phyloP scores from a whole-genome alignment of 768 basidiomycete genomes.

The Butyriboletus loyo region DNA sequence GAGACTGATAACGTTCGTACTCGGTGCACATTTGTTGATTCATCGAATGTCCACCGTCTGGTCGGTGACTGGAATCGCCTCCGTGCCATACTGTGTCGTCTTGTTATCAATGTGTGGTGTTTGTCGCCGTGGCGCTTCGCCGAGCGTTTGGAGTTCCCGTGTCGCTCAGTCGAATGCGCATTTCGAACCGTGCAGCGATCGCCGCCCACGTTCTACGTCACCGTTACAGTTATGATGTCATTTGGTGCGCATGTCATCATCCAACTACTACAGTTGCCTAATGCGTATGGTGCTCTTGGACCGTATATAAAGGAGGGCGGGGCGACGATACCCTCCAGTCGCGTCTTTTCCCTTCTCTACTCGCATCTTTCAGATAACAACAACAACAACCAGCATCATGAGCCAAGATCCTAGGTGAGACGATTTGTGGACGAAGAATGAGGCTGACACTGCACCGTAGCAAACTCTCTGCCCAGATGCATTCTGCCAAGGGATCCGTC shows the following conservation, averaged over 20 bases:
- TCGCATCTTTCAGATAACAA: background rate
- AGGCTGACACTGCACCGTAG: slow-evolving; percentile 15
- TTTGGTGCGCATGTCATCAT: slow-evolving; percentile 19
- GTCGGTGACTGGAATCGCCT: too few species aligned
- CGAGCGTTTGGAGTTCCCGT: background rate
- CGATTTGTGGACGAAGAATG: too few species aligned
- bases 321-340: background rate
- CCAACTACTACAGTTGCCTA: slow-evolving; percentile 26
- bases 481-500: slow-evolving; percentile 37
- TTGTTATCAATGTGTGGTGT: too few species aligned
- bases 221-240: slow-evolving; percentile 28
- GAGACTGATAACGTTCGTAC: background rate
- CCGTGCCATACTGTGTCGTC: too few species aligned
- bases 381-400: slow-evolving; percentile 1
- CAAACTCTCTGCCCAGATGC: slow-evolving; percentile 35
- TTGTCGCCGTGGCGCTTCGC: background rate
- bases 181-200: slow-evolving; percentile 4
- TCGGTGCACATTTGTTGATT: background rate
- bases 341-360: slow-evolving; percentile 3
- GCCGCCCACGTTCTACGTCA: slow-evolving; percentile 22
- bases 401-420: slow-evolving; percentile 29
- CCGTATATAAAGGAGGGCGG: slow-evolving; percentile 26
- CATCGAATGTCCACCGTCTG: too few species aligned
- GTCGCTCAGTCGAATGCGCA: background rate
- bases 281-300: slow-evolving; percentile 21